Base-by-base conservation (phyloP, 495 filamentous ascomycete genomes). In the Acidomyces sp. region DNA sequence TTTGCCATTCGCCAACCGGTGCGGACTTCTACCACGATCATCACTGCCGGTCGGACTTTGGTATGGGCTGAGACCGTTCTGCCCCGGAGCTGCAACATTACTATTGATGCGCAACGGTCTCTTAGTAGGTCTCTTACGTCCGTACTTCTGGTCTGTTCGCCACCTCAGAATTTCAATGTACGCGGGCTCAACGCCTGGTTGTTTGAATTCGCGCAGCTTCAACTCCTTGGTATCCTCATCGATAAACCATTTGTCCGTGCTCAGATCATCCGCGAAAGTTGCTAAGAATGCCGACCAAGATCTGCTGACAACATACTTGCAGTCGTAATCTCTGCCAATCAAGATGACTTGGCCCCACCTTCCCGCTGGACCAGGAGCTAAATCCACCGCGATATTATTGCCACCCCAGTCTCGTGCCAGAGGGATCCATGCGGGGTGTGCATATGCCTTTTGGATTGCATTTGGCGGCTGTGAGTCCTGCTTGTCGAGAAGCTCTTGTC, bases 361-460 rank as follows among this genome's bases (percentile, higher is more conserved):
- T 16, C 90, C 90, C 12, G 73, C 72, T 2, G 90, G 83, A 2
- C 90, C 92, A 25, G 90, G 90, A 16, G 92, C 85, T 34, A 99
- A 71, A 60, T 99, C 90, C 23, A 94, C 75, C 11, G 86, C 86
- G 52, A 99, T 67, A 64, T 88, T 85, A 70, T 99, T 99, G 52
- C 90, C 90, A 52, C 90, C 90, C 90, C 90, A 99, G 59, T 99
- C 90, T 39, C 90, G 81, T 17, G 84, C 87, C 22, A 99, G 68
- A 22, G 90, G 90, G 48, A 99, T 93, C 90, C 90, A 99, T 18
- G 76, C 81, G 3, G 88, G 82, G 55, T 96, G 90, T 10, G 84
- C 81, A 56, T 99, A 99, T 0, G 81, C 82, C 57, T 90, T 92
- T 52, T 93, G 86, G 34, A 96, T 78, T 7, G 85, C 75, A 46